phyloP scores from a whole-genome alignment of 371 early-diverging fungal species.

The Mortierella sp. region DNA sequence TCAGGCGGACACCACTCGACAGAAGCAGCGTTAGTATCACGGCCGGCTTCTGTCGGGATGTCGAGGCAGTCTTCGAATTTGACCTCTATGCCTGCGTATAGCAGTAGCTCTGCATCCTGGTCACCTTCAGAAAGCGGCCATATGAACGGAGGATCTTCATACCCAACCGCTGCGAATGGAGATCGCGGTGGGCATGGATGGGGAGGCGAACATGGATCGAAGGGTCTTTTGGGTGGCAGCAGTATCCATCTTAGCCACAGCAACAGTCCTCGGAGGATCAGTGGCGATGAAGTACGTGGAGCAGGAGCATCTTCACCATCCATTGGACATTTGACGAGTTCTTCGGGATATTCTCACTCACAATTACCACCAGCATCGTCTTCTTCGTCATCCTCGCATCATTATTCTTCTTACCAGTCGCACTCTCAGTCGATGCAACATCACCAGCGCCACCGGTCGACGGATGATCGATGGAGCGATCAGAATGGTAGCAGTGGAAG shows the following conservation, averaged over 20 bases:
- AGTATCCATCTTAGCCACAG: conserved; percentile 17
- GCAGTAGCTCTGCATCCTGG: conserved; percentile 19
- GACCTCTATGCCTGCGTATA: conserved; percentile 14
- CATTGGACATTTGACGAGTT: background rate
- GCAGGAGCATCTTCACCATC: background rate
- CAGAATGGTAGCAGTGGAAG: conserved; percentile 20
- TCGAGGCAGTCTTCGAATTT: conserved; percentile 10
- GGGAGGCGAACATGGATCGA: conserved; percentile 9
- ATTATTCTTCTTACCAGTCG: background rate
- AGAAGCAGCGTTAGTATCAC: background rate
- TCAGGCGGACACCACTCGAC: conserved; percentile 18
- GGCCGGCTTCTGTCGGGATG: conserved; percentile 9
- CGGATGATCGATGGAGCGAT: conserved; percentile 24
- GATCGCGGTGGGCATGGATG: conserved; percentile 20
- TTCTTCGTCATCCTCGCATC: background rate
- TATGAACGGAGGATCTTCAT: conserved; percentile 1
- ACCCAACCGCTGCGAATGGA: background rate
- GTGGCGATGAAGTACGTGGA: conserved; percentile 17
- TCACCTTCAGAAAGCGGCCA: conserved; percentile 13
- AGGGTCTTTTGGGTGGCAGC: background rate
- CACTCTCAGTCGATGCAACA: conserved; percentile 8
- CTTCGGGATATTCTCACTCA: conserved; percentile 11
- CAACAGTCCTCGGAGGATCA: conserved; percentile 26
- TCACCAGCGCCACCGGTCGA: conserved; percentile 31
- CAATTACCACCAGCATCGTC: background rate